Base-by-base conservation (phyloP, 768 basidiomycete genomes). In the Collybiopsis confluens region DNA sequence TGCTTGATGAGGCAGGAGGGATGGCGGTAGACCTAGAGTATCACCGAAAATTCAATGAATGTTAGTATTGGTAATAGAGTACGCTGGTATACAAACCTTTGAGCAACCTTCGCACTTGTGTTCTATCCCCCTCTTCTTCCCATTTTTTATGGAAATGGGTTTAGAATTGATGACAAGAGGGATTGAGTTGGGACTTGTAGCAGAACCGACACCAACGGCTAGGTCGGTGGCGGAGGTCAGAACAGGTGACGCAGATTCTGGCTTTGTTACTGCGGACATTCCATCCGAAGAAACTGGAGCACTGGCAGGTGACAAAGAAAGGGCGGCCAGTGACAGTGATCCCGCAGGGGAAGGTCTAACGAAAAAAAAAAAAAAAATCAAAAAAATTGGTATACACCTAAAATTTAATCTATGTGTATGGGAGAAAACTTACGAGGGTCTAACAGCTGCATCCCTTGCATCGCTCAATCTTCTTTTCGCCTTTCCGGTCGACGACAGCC, bases 1-100 rank as follows among this genome's bases (percentile, higher is more conserved):
- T 98, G 96, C 69, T 98, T 98, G 69, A 95, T 90, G 45, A 98
- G 76, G 69, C 95, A 98, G 11, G 90, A 92, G 2, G 93, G 93
- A 69, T 98, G 95, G 49, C 88, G 84, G 68, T 91, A 92, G 36
- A 90, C 83, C 88, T 90, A 64, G 15, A 44, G 33, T n/a, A n/a
- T n/a, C n/a, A n/a, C n/a, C n/a, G 40, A 23, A 24, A 40, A 24
- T 9, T 53, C 52, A 27, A 15, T 6, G 16, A 21, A 45, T 40
- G 16, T 20, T 4, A 47, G 37, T 27, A 21, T n/a, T 21, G 30
- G 36, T 3, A 27, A 41, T 15, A 51, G 42, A 44, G 40, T 20
- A 27, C n/a, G n/a, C n/a, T n/a, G 28, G 44, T 30, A n/a, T 2
- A 67, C 73, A 43, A 58, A 90, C 94, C 89, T 98, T 98, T 36